Percentiles rank a stretch among this genome's conserved stretches.
Conservation (phyloP, 495 filamentous ascomycete genomes). For the Aspergillus nanangensis region DNA sequence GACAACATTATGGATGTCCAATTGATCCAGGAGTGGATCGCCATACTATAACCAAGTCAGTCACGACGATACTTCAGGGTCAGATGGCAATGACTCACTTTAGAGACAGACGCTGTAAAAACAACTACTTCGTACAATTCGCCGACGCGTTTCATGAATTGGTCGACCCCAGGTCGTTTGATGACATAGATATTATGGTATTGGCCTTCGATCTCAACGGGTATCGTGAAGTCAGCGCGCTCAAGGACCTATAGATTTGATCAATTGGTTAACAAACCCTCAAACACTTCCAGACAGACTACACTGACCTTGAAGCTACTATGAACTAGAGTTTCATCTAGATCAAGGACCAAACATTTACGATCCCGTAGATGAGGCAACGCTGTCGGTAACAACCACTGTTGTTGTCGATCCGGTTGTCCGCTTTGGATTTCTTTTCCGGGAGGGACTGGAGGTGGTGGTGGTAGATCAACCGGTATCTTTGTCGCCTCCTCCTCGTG, state of each 20-base stretch:
- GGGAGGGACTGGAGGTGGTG: constrained; percentile 54
- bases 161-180: constrained; percentile 93
- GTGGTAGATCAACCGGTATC: constrained; percentile 44
- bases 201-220: constrained; percentile 97
- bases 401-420: constrained; percentile 47
- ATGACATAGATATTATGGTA: constrained; percentile 99
- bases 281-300: not conserved
- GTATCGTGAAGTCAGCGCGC: constrained; percentile 98
- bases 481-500: constrained; percentile 31
- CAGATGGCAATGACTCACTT: constrained; percentile 52
- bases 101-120: constrained; percentile 97
- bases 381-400: constrained; percentile 76
- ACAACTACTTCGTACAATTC: constrained; percentile 98
- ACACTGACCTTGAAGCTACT: constrained; percentile 92
- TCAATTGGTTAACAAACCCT: not conserved
- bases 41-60: constrained; percentile 64
- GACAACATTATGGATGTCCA: constrained; percentile 95
- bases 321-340: constrained; percentile 98
- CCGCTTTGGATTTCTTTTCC: constrained; percentile 24
- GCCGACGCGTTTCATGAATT: constrained; percentile 98
- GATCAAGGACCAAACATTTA: constrained; percentile 92
- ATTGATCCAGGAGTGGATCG: constrained; percentile 90
- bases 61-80: not conserved
- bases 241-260: constrained; percentile 71
- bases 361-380: constrained; percentile 71